Evolutionary conservation across 2,329 filamentous ascomycete species (phyloP).

Genomic region (Myriosclerotinia duriaeana): DNA sequence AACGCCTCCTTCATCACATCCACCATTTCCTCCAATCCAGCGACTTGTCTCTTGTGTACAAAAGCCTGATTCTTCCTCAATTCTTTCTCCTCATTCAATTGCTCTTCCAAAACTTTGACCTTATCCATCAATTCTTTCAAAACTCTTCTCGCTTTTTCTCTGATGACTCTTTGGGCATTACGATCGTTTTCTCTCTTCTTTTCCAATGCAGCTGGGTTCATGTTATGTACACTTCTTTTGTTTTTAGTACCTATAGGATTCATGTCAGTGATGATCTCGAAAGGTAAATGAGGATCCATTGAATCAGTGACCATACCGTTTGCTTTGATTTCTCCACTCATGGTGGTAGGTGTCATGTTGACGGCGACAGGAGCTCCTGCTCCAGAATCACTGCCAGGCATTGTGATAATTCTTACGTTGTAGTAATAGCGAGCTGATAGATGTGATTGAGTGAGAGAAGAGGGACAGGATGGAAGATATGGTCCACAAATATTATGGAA

Average conservation of each 20-base stretch:
- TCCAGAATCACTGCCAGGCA: neutral
- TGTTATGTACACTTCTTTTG: slow-evolving; percentile 7
- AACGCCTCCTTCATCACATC: neutral
- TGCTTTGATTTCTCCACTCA: neutral
- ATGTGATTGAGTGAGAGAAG: neutral
- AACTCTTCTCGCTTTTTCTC: slow-evolving; percentile 7
- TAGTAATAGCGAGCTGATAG: neutral
- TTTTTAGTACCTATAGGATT: slow-evolving; percentile 3
- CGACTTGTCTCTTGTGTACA: neutral
- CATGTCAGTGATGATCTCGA: neutral
- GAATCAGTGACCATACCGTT: neutral
- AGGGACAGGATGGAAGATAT: neutral
- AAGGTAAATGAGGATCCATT: neutral
- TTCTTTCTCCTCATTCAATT: too few relatives aligned
- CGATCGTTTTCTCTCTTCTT: slow-evolving; percentile 20
- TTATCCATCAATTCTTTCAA: too few relatives aligned
- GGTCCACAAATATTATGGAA: neutral
- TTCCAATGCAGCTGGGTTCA: slow-evolving; percentile 1
- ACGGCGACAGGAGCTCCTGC: neutral
- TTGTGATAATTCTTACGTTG: neutral
- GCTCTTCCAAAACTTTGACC: neutral
- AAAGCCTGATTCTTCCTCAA: too few relatives aligned
- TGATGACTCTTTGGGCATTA: slow-evolving; percentile 5
- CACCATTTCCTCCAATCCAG: neutral
- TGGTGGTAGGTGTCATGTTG: neutral